phyloP scores from a whole-genome alignment of 768 basidiomycete genomes.

The Mycena kentingensis region DNA sequence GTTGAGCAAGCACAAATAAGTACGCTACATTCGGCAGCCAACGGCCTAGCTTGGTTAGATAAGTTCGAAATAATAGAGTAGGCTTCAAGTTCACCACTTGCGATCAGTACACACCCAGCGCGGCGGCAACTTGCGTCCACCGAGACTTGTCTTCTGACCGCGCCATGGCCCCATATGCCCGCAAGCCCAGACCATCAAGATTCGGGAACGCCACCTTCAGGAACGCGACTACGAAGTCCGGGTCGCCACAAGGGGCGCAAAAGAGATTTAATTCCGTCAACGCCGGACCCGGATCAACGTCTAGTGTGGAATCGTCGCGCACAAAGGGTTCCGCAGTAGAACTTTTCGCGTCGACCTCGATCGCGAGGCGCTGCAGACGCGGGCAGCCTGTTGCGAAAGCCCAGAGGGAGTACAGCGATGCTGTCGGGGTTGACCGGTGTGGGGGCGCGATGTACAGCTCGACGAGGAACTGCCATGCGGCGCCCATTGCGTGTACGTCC shows the following conservation, averaged over 20 bases:
- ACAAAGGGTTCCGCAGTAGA: neutral
- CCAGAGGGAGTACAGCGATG: slow-evolving; percentile 17
- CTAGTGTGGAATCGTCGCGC: neutral
- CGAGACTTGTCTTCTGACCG: slow-evolving; percentile 1
- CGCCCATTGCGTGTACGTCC: slow-evolving; percentile 16
- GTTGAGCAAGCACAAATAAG: no score
- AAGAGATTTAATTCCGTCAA: slow-evolving; percentile 13
- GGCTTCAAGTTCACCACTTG: no score
- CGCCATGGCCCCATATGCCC: slow-evolving; percentile 2
- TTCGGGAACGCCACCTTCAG: slow-evolving; percentile 17
- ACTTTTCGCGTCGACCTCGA: slow-evolving; percentile 20
- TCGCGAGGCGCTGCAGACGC: slow-evolving; percentile 6
- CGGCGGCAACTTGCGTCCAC: slow-evolving; percentile 11
- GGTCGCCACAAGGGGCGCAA: slow-evolving; percentile 20
- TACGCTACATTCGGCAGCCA: no score
- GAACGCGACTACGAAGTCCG: slow-evolving; percentile 13
- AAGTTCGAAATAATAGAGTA: no score
- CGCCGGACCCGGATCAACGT: neutral
- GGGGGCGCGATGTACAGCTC: slow-evolving; percentile 11
- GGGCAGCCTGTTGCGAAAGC: slow-evolving; percentile 14
- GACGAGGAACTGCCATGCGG: slow-evolving; percentile 15
- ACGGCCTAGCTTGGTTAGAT: no score
- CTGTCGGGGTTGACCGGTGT: neutral
- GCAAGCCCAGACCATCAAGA: slow-evolving; percentile 6
- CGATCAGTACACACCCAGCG: no score